These are phyloP conservation scores for Seiridium cupressi DNA, from an alignment of 2,329 filamentous ascomycete genomes.

Conservation along the genomic window DNA sequence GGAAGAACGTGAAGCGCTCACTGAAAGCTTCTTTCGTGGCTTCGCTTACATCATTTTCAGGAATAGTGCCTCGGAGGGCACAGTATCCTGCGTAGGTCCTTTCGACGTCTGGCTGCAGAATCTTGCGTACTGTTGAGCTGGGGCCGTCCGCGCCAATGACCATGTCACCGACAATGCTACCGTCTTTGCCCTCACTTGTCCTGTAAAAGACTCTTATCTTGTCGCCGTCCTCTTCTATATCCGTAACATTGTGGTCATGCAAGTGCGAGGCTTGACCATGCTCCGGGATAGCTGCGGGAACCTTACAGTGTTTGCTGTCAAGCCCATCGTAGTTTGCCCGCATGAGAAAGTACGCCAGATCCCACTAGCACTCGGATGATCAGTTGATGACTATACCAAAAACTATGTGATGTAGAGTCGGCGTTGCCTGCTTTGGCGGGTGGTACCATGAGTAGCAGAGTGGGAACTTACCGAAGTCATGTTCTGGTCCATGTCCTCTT, in stretches of 20 bases:
- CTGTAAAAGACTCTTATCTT: constrained; percentile 29
- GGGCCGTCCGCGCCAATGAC: constrained; percentile 43
- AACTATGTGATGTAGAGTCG: neutral
- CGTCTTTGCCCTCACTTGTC: constrained; percentile 28
- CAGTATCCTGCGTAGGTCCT: constrained; percentile 38
- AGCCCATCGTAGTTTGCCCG: constrained; percentile 42
- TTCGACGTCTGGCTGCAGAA: constrained; percentile 27
- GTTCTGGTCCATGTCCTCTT: constrained; percentile 32
- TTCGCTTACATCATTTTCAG: constrained; percentile 33
- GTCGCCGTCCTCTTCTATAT: constrained; percentile 21
- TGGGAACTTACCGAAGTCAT: constrained; percentile 37
- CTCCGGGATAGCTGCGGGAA: constrained; percentile 18
- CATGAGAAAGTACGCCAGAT: constrained; percentile 41
- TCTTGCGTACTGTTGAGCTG: constrained; percentile 33
- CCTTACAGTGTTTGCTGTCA: constrained; percentile 27
- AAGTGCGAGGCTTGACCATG: constrained; percentile 28
- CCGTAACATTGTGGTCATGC: constrained; percentile 31
- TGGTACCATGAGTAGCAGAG: too few relatives aligned
- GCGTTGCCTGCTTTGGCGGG: too few relatives aligned
- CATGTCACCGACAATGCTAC: constrained; percentile 30
- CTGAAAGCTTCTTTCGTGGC: constrained; percentile 29
- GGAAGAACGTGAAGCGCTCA: constrained; percentile 39
- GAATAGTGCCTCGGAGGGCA: constrained; percentile 38
- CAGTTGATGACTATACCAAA: neutral
- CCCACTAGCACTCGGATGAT: constrained; percentile 29